phyloP scores from a whole-genome alignment of 2,329 filamentous ascomycete genomes.

The Dendrostoma leiphaemia region DNA sequence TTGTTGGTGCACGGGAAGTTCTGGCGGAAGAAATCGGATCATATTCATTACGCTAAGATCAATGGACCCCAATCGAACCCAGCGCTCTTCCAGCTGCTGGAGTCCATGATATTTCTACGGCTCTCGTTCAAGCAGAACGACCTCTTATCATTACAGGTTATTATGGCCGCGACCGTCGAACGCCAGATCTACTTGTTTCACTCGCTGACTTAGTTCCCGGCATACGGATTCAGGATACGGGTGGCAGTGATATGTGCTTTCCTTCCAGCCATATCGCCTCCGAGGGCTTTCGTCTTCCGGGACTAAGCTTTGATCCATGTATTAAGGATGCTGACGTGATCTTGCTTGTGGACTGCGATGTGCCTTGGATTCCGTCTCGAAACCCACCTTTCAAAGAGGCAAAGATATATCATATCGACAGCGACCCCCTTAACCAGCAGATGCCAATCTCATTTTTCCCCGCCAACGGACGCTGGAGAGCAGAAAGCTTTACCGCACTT shows the following conservation, averaged over 20 bases:
- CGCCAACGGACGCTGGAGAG: conserved; percentile 48
- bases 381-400: conserved; percentile 55
- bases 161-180: conserved; percentile 41
- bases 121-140: conserved; percentile 42
- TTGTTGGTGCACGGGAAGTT: conserved; percentile 64
- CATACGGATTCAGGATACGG: conserved; percentile 46
- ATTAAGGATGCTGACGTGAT: conserved; percentile 64
- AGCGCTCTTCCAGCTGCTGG: conserved; percentile 50
- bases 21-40: conserved; percentile 69
- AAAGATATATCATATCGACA: conserved; percentile 63
- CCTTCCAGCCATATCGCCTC: conserved; percentile 34
- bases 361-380: conserved; percentile 66
- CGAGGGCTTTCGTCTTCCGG: conserved; percentile 32
- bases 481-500: conserved; percentile 44
- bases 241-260: conserved; percentile 48
- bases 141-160: conserved; percentile 51
- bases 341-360: conserved; percentile 65
- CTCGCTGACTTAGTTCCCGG: conserved; percentile 46
- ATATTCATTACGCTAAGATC: conserved; percentile 45
- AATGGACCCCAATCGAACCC: conserved; percentile 61
- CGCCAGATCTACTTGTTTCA: conserved; percentile 40
- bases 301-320: conserved; percentile 41
- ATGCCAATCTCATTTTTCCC: conserved; percentile 59
- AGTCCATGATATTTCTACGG: conserved; percentile 39
- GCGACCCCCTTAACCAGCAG: conserved; percentile 64